Conservation (phyloP, 495 filamentous ascomycete genomes). For the Astrothelium macrocarpum region DNA sequence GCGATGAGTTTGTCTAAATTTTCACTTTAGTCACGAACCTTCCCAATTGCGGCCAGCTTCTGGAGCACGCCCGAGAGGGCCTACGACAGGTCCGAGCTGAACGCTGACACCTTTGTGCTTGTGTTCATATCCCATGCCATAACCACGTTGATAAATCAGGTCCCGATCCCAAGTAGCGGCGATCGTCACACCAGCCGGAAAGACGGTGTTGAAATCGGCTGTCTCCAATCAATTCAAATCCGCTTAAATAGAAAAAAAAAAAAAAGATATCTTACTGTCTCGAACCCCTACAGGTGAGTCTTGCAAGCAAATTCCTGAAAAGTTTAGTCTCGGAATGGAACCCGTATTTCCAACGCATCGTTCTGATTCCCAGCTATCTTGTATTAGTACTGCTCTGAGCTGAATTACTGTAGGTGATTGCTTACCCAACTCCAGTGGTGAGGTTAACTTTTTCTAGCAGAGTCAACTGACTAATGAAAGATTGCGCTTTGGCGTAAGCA, state of each 20-base stretch:
- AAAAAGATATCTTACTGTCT: conserved; percentile 10
- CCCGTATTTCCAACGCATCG: conserved; percentile 74
- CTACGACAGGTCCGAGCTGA: conserved; percentile 80
- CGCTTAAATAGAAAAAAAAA: conserved; percentile 2
- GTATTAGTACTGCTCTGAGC: not conserved
- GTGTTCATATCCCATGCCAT: conserved; percentile 32
- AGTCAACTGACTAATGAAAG: conserved; percentile 74
- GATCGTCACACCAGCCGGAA: conserved; percentile 32
- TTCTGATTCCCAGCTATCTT: conserved; percentile 58
- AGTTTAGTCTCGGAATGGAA: conserved; percentile 62
- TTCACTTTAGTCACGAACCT: conserved; percentile 10
- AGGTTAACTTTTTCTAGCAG: conserved; percentile 87
- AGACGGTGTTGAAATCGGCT: conserved; percentile 39
- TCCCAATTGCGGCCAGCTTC: conserved; percentile 86
- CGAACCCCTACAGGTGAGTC: conserved; percentile 84
- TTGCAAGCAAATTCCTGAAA: conserved; percentile 76
- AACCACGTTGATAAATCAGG: conserved; percentile 30
- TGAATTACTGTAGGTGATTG: not conserved
- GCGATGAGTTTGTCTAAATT: not conserved
- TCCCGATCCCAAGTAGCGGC: conserved; percentile 35
- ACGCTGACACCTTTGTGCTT: conserved; percentile 53
- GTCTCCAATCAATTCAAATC: not conserved
- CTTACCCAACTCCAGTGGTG: conserved; percentile 74
- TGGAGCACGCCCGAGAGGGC: conserved; percentile 45
- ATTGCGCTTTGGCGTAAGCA: conserved; percentile 65